phyloP scores from a whole-genome alignment of 179 eudicot species.

The Kewa caespitosa region DNA sequence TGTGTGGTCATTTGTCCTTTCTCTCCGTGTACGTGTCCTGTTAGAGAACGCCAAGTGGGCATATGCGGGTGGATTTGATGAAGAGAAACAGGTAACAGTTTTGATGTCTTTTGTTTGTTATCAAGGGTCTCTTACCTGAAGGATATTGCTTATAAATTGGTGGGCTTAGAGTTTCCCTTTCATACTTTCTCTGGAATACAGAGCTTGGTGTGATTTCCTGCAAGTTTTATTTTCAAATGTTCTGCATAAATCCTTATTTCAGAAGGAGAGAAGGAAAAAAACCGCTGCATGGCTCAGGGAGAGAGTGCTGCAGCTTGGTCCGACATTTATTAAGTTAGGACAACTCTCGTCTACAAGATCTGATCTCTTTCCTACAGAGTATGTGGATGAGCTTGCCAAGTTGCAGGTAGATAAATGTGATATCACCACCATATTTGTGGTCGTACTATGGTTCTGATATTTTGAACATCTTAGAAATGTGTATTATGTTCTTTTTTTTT shows the following conservation, averaged over 20 bases:
- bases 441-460: neutral
- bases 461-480: neutral
- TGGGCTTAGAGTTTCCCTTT: neutral
- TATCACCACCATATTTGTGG: neutral
- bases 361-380: conserved; percentile 89
- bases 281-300: conserved; percentile 96
- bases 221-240: neutral
- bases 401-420: conserved; percentile 61
- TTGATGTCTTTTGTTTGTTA: conserved; percentile 1
- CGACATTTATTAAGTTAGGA: conserved; percentile 92
- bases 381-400: conserved; percentile 93
- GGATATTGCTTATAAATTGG: neutral
- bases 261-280: conserved; percentile 61
- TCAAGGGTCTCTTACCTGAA: no score
- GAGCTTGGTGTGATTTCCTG: neutral
- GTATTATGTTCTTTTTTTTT: neutral
- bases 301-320: conserved; percentile 91
- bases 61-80: conserved; percentile 74
- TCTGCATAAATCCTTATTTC: conserved; percentile 16
- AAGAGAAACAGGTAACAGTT: conserved; percentile 83
- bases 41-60: conserved; percentile 93
- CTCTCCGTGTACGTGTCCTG: conserved; percentile 79
- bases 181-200: neutral
- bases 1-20: conserved; percentile 86
- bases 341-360: conserved; percentile 94